These are phyloP conservation scores for Pyricularia sp. DNA, from an alignment of 2,329 filamentous ascomycete genomes.

Conservation along the genomic window DNA sequence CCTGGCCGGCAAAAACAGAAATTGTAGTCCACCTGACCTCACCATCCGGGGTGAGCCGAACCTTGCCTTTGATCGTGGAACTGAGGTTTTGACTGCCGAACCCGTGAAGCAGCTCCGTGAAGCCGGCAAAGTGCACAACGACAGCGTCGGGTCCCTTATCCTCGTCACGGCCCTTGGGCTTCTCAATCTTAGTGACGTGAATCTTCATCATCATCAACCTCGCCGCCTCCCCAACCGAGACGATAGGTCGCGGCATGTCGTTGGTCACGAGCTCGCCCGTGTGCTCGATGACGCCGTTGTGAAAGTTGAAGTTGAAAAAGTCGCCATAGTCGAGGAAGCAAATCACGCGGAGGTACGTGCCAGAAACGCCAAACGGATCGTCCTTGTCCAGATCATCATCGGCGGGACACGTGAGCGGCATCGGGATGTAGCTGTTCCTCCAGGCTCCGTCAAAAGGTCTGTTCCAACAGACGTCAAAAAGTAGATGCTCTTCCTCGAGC, in stretches of 20 bases:
- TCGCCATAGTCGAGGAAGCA: conserved; percentile 60
- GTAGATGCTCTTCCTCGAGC: conserved; percentile 17
- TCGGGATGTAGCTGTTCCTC: conserved; percentile 35
- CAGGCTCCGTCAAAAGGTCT: conserved; percentile 47
- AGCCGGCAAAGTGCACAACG: conserved; percentile 59
- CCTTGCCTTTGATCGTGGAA: conserved; percentile 43
- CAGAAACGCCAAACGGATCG: conserved; percentile 64
- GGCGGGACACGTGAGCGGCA: conserved; percentile 22
- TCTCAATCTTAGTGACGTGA: conserved; percentile 49
- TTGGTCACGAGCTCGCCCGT: conserved; percentile 26
- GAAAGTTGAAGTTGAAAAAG: conserved; percentile 65
- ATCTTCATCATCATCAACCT: conserved; percentile 63
- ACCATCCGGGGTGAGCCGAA: conserved; percentile 57
- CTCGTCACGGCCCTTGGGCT: conserved; percentile 48
- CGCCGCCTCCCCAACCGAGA: conserved; percentile 57
- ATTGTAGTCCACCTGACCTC: conserved; percentile 68
- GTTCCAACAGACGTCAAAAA: conserved; percentile 29
- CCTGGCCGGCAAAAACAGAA: conserved; percentile 53
- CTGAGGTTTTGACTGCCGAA: conserved; percentile 61
- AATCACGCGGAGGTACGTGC: conserved; percentile 60
- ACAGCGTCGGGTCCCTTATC: conserved; percentile 49
- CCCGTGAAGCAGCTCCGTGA: conserved; percentile 51
- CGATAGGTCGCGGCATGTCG: conserved; percentile 37
- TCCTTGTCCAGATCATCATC: conserved; percentile 36
- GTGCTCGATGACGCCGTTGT: conserved; percentile 7